phyloP scores from a whole-genome alignment of 352 stramenopile genomes.

The Blastocystis sp. region DNA sequence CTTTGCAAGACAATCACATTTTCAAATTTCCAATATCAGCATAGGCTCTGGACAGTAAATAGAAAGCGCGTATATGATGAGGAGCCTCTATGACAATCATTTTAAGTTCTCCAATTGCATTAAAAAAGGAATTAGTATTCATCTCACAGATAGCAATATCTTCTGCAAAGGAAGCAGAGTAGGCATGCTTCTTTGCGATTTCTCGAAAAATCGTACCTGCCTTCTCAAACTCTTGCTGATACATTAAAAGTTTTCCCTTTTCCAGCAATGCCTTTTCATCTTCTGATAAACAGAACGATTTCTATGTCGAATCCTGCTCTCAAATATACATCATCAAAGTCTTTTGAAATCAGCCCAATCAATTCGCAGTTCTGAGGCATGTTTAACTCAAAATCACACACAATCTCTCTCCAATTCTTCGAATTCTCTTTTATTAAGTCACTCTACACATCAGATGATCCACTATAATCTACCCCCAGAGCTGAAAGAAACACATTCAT shows the following conservation, averaged over 20 bases:
- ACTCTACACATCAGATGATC: neutral
- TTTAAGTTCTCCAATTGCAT: neutral
- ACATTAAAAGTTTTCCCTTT: neutral
- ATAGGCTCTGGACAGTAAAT: neutral
- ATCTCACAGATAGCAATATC: constrained; percentile 1
- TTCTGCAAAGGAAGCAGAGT: neutral
- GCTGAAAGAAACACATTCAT: neutral
- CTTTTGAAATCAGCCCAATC: neutral
- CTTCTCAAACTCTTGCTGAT: constrained; percentile 4
- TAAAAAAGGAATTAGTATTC: neutral
- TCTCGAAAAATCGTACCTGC: neutral
- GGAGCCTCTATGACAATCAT: neutral
- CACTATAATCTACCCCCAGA: neutral
- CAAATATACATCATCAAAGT: neutral
- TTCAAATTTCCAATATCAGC: neutral
- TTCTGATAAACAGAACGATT: neutral
- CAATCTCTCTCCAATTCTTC: neutral
- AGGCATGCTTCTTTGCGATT: neutral
- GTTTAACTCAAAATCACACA: neutral
- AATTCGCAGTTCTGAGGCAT: constrained; percentile 1
- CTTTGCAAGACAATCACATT: neutral
- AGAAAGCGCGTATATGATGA: neutral
- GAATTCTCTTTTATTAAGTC: neutral
- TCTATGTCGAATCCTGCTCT: neutral
- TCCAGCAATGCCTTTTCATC: neutral